A percentile compares a stretch with the other conserved stretches of the same genome.
These are phyloP conservation scores for Epichloe gansuensis DNA, from an alignment of 2,329 filamentous ascomycete species.

Conservation along the genomic window DNA sequence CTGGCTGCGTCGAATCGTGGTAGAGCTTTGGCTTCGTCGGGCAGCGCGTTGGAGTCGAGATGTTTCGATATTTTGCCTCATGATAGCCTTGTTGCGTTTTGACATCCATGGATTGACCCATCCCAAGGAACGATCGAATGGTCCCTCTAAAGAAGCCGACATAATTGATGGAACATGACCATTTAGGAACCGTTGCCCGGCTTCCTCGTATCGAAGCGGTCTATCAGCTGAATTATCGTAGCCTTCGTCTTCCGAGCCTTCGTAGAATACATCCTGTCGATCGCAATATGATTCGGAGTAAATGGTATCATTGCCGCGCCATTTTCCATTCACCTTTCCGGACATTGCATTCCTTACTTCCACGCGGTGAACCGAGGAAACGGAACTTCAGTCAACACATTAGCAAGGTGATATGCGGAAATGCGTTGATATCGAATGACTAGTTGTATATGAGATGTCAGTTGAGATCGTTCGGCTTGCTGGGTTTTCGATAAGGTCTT, in stretches of 20 bases:
- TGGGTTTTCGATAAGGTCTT: background rate
- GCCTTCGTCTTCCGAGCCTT: conserved; percentile 46
- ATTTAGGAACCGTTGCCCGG: conserved; percentile 45
- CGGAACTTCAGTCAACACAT: background rate
- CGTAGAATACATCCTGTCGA: conserved; percentile 37
- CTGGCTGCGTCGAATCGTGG: background rate
- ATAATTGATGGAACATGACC: conserved; percentile 45
- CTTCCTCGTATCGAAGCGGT: conserved; percentile 43
- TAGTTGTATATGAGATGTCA: background rate
- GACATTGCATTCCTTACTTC: background rate
- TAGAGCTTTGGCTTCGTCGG: conserved; percentile 5
- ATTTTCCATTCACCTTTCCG: conserved; percentile 4
- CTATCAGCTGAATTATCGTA: conserved; percentile 34
- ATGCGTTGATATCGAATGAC: background rate
- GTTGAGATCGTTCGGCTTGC: background rate
- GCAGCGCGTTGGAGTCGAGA: background rate
- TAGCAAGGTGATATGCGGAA: background rate
- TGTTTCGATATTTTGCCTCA: background rate
- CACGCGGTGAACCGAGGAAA: background rate
- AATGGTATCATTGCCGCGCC: conserved; percentile 22
- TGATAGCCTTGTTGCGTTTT: background rate
- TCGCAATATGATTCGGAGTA: conserved; percentile 33
- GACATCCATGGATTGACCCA: conserved; percentile 24
- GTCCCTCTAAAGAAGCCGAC: conserved; percentile 49
- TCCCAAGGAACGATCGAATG: conserved; percentile 34